Evolutionary conservation across 2,329 filamentous ascomycete species (phyloP).

Genomic region (Chrysosporium keratinophilum): DNA sequence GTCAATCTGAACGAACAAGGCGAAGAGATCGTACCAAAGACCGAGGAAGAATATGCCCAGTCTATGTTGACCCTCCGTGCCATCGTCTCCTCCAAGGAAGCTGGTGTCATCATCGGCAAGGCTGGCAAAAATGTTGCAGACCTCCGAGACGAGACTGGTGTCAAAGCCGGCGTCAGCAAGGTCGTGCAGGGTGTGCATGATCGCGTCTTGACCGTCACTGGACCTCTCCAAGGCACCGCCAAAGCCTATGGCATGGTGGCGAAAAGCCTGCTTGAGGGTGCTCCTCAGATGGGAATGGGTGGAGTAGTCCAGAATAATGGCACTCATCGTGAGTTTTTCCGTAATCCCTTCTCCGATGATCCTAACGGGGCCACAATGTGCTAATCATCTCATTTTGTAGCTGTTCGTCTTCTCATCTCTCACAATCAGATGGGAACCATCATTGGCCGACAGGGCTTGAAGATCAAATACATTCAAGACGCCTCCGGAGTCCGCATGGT

Average conservation of each 20-base stretch:
- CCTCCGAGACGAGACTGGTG: slow-evolving; percentile 90
- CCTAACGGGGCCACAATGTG: slow-evolving; percentile 2
- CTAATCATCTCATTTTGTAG: slow-evolving; percentile 40
- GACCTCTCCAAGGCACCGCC: slow-evolving; percentile 75
- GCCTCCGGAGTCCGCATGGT: slow-evolving; percentile 96
- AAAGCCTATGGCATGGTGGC: slow-evolving; percentile 91
- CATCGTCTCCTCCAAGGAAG: slow-evolving; percentile 97
- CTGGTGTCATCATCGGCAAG: slow-evolving; percentile 98
- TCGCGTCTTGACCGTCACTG: slow-evolving; percentile 90
- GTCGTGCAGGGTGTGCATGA: slow-evolving; percentile 96
- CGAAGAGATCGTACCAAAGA: slow-evolving; percentile 73
- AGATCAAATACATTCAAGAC: slow-evolving; percentile 99
- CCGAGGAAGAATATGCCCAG: slow-evolving; percentile 92
- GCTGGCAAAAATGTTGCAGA: slow-evolving; percentile 97
- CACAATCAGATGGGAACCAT: slow-evolving; percentile 99
- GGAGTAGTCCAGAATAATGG: slow-evolving; percentile 77
- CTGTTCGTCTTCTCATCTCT: slow-evolving; percentile 94
- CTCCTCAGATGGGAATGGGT: slow-evolving; percentile 91
- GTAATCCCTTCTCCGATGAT: neutral
- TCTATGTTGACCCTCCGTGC: slow-evolving; percentile 88
- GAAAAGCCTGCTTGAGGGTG: slow-evolving; percentile 81
- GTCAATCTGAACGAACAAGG: slow-evolving; percentile 53
- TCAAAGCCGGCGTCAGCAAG: slow-evolving; percentile 97
- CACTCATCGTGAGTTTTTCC: slow-evolving; percentile 69
- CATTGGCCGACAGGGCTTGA: slow-evolving; percentile 88